Conservation (phyloP, 345 rosid genomes). For the Eucalyptus lansdowneana region DNA sequence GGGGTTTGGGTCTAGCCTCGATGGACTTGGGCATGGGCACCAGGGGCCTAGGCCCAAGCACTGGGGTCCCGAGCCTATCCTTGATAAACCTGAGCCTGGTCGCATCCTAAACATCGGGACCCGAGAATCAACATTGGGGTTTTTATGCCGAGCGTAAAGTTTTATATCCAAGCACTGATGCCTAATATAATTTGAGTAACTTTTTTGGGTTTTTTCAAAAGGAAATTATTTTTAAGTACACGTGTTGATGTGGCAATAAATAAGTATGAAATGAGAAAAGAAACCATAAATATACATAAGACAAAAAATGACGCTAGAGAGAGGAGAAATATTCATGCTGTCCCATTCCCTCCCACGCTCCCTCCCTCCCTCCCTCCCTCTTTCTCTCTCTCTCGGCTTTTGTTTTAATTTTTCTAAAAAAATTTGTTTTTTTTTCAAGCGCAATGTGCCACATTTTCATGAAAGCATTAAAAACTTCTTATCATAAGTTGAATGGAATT, state of each 20-base stretch:
- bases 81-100: background rate
- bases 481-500: background rate
- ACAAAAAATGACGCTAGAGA: background rate
- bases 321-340: background rate
- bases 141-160: background rate
- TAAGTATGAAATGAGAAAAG: background rate
- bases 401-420: too few relatives aligned
- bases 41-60: too few relatives aligned
- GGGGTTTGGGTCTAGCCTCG: rapidly evolving
- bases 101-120: rapidly evolving
- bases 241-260: background rate
- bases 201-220: too few relatives aligned
- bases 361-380: too few relatives aligned
- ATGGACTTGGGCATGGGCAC: rapidly evolving
- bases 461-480: background rate
- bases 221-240: background rate
- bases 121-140: background rate
- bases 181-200: background rate
- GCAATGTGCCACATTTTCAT: background rate
- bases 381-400: too few relatives aligned
- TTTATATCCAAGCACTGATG: background rate
- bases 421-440: background rate
- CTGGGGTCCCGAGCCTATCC: background rate
- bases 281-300: background rate
- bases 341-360: background rate